Evolutionary conservation across 768 basidiomycete species (phyloP).

Genomic region (Tulasnella sp.): DNA sequence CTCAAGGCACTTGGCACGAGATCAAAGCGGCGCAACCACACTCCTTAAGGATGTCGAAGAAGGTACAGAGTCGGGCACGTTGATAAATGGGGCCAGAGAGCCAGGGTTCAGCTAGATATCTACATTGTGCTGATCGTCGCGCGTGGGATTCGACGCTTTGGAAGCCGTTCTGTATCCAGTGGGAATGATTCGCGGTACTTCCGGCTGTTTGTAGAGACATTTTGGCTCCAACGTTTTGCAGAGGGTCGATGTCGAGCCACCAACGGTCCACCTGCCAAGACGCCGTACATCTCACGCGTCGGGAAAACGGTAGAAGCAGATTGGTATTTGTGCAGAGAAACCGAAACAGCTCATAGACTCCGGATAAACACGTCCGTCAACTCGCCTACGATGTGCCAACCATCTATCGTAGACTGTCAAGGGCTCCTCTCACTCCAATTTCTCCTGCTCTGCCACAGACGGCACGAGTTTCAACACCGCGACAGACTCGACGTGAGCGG

Average conservation of each 20-base stretch:
- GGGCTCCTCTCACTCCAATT: background rate
- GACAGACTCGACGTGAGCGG: constrained; percentile 78
- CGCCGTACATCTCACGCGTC: background rate
- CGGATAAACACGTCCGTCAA: too few relatives aligned
- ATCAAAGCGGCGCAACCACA: background rate
- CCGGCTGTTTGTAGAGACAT: background rate
- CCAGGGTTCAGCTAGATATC: background rate
- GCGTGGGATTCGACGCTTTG: background rate
- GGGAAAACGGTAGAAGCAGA: background rate
- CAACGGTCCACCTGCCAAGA: background rate
- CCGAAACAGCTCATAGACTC: too few relatives aligned
- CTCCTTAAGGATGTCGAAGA: background rate
- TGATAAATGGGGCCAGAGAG: background rate
- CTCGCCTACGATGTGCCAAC: too few relatives aligned
- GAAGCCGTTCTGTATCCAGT: background rate
- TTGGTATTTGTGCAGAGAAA: too few relatives aligned
- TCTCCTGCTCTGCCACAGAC: background rate
- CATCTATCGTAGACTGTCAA: too few relatives aligned
- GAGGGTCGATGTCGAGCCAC: background rate
- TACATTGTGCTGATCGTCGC: background rate
- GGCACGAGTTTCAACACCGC: background rate
- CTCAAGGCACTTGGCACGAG: background rate
- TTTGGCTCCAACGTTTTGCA: background rate
- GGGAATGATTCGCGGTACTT: background rate
- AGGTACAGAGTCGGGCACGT: background rate